phyloP scores from a whole-genome alignment of 2,329 filamentous ascomycete genomes.

The Fusarium decemcellulare region DNA sequence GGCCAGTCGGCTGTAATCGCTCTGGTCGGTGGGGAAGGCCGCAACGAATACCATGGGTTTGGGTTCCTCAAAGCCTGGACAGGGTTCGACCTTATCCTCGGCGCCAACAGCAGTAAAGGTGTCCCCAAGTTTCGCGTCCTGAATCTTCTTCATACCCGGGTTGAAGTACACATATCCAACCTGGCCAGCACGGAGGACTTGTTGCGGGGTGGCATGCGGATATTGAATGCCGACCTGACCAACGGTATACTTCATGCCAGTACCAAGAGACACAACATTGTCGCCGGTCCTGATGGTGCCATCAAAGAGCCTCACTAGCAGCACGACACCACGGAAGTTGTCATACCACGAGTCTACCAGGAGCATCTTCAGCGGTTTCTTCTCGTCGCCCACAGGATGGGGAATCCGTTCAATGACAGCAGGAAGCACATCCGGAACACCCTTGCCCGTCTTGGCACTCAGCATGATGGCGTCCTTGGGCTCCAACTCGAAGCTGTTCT shows the following conservation, averaged over 20 bases:
- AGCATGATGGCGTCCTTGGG: constrained; percentile 78
- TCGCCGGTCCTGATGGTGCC: constrained; percentile 88
- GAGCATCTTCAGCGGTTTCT: constrained; percentile 83
- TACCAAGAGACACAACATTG: constrained; percentile 88
- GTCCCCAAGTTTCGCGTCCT: constrained; percentile 96
- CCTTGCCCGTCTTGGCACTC: constrained; percentile 93
- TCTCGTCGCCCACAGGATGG: constrained; percentile 79
- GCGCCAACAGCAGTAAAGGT: constrained; percentile 89
- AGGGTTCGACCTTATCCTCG: constrained; percentile 82
- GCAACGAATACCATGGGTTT: constrained; percentile 99
- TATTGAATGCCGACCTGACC: constrained; percentile 99
- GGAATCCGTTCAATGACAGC: constrained; percentile 89
- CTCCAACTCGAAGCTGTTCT: constrained; percentile 89
- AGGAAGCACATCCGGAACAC: constrained; percentile 87
- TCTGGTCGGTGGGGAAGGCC: constrained; percentile 93
- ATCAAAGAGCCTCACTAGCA: constrained; percentile 93
- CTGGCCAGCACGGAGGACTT: constrained; percentile 87
- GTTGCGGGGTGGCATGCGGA: constrained; percentile 87
- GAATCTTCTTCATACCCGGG: constrained; percentile 96
- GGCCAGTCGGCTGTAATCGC: constrained; percentile 87
- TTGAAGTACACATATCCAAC: constrained; percentile 98
- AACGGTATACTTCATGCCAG: constrained; percentile 89
- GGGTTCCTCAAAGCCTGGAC: constrained; percentile 95
- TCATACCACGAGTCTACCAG: constrained; percentile 99
- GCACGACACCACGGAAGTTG: constrained; percentile 92